Percentiles rank a stretch among this genome's conserved stretches.
These are phyloP conservation scores for Myotisia sp. DNA, from an alignment of 2,329 filamentous ascomycete species.

Conservation along the genomic window DNA sequence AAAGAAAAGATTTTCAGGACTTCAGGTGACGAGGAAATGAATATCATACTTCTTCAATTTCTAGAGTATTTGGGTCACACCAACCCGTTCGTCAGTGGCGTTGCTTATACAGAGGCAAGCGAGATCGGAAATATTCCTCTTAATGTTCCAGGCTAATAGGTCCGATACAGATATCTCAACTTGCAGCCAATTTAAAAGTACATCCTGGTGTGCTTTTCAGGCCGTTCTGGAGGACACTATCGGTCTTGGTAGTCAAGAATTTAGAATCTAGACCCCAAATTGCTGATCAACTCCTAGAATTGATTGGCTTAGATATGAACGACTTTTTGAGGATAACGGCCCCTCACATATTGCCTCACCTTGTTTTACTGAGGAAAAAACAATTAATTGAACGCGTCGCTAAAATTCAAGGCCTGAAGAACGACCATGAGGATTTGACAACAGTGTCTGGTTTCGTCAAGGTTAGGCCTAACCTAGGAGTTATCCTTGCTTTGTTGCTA, in stretches of 20 bases:
- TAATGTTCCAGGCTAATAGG: slow-evolving; percentile 4
- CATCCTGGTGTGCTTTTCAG: slow-evolving; percentile 58
- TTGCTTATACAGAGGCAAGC: slow-evolving; percentile 66
- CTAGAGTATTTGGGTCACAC: slow-evolving; percentile 75
- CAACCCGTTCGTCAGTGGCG: slow-evolving; percentile 63
- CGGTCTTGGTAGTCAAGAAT: slow-evolving; percentile 69
- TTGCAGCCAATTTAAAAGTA: slow-evolving; percentile 49
- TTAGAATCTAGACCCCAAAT: slow-evolving; percentile 69
- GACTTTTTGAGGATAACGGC: slow-evolving; percentile 56
- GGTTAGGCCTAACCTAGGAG: slow-evolving; percentile 44
- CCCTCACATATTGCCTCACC: slow-evolving; percentile 66
- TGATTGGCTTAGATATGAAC: slow-evolving; percentile 60
- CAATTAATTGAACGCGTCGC: slow-evolving; percentile 73
- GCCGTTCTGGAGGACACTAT: slow-evolving; percentile 79
- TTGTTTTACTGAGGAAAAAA: slow-evolving; percentile 63
- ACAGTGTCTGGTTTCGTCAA: slow-evolving; percentile 48
- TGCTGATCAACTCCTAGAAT: slow-evolving; percentile 62
- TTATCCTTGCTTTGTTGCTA: slow-evolving; percentile 45
- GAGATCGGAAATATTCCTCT: slow-evolving; percentile 3
- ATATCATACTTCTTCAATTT: slow-evolving; percentile 68
- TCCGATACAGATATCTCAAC: slow-evolving; percentile 44
- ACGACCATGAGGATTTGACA: too few relatives aligned
- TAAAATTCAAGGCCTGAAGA: slow-evolving; percentile 44
- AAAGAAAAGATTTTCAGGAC: slow-evolving; percentile 37
- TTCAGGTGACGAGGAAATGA: slow-evolving; percentile 68